phyloP scores from a whole-genome alignment of 768 basidiomycete species.

The Russula olivacea region DNA sequence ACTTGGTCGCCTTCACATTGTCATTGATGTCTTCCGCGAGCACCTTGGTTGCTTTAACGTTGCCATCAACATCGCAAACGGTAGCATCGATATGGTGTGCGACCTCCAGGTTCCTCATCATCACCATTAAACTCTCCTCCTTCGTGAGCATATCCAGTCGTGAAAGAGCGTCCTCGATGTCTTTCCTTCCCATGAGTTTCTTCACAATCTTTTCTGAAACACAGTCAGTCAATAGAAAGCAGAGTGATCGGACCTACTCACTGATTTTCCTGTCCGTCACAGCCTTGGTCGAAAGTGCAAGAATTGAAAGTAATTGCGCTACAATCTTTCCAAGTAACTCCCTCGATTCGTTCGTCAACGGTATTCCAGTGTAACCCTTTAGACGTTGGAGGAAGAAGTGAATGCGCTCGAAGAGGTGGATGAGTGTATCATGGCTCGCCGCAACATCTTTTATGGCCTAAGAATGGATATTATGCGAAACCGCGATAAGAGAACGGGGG shows the following conservation, averaged over 20 bases:
- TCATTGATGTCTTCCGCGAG: too few species aligned
- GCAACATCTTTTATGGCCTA: not conserved
- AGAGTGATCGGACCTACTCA: not conserved
- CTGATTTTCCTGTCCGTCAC: not conserved
- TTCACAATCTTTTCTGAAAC: not conserved
- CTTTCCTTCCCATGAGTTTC: not conserved
- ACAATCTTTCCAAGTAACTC: constrained; percentile 1
- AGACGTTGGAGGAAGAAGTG: constrained; percentile 4
- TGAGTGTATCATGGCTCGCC: not conserved
- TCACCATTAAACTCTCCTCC: not conserved
- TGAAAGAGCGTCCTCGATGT: not conserved
- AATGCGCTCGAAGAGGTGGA: not conserved
- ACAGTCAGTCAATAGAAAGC: not conserved
- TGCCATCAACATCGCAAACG: too few species aligned
- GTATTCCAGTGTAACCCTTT: not conserved
- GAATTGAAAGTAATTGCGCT: not conserved
- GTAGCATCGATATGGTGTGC: not conserved
- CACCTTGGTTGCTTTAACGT: too few species aligned
- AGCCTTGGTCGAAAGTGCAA: constrained; percentile 2
- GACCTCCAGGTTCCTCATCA: not conserved
- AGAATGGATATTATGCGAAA: not conserved
- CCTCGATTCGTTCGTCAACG: not conserved
- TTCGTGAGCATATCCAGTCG: constrained; percentile 4
- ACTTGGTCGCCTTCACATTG: too few species aligned
- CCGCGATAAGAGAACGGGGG: not conserved